Evolutionary conservation across 2,329 filamentous ascomycete genomes (phyloP), one percentile per base, ranked within the genome.

Genomic region (Tolypocladium endophyticum): DNA sequence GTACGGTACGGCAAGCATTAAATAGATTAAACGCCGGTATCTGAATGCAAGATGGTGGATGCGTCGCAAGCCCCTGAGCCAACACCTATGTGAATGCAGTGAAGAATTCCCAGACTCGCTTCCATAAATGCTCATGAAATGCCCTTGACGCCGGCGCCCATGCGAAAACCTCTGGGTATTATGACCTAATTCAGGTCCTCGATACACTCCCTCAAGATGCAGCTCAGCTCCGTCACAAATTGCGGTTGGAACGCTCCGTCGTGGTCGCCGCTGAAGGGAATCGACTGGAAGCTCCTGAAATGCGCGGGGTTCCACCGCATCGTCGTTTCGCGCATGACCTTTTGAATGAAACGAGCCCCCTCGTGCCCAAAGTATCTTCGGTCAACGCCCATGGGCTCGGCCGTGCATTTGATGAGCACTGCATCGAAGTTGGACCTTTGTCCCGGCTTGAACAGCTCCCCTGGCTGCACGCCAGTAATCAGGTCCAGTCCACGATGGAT

Each of bases 181-280:
- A 25, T 47, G 20, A 25, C 7, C 64, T 57, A 66, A 20, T 55
- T 50, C 18, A 64, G 30, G 5, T 50, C 61, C 45, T 62, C 61
- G 55, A 66, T 25, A 41, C 62, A 62, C 14, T 57, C 59, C 35
- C 64, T 56, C 35, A 66, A 57, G 41, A 66, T 66, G 18, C 50
- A 52, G 60, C 65, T 66, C 58, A 66, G 54, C 57, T 66, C 65
- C 23, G 60, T 63, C 25, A 66, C 62, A 53, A 58, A 54, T 56
- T 60, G 58, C 18, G 65, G 64, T 61, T 63, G 60, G 55, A 66
- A 67, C 12, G 65, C 65, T 8, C 64, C 59, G 55, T 67, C 64
- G 57, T 67, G 65, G 16, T 66, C 61, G 9, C 64, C 65, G 53
- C 64, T 65, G 38, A 67, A 67, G 2, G 65, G 63, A 33, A 65